These are phyloP conservation scores for Pichia inconspicua DNA, from an alignment of 1,139 yeast species.

Conservation along the genomic window DNA sequence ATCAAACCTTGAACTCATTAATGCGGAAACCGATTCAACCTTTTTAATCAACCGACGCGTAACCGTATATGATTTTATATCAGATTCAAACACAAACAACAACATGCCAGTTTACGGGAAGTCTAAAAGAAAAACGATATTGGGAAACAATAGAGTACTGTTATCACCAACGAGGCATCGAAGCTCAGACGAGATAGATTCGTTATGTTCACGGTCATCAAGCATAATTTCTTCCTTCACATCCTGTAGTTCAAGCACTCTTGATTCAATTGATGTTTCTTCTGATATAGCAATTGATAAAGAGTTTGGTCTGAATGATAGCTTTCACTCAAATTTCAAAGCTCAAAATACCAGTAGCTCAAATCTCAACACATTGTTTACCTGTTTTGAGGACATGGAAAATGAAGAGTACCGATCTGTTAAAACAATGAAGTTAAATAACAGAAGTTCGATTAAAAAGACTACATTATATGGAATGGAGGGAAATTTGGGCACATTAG, in stretches of 20 bases:
- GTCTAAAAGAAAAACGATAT: background rate
- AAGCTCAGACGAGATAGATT: background rate
- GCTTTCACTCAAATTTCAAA: too few relatives aligned
- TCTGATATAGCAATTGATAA: background rate
- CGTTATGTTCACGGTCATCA: background rate
- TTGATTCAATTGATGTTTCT: background rate
- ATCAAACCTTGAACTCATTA: too few relatives aligned
- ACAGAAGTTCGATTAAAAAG: too few relatives aligned
- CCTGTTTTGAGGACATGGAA: conserved; percentile 8
- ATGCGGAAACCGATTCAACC: too few relatives aligned
- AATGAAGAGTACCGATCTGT: background rate
- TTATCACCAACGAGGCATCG: conserved; percentile 8
- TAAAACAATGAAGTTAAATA: background rate
- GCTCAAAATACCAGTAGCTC: background rate
- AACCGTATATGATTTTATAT: too few relatives aligned
- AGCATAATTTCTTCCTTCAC: conserved; percentile 1
- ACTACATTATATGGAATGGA: too few relatives aligned
- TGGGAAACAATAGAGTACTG: background rate
- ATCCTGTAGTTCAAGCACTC: background rate
- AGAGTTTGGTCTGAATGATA: too few relatives aligned
- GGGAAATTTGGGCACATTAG: too few relatives aligned
- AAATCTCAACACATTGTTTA: background rate
- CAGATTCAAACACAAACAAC: background rate
- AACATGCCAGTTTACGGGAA: conserved; percentile 8
- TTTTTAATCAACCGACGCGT: background rate